phyloP scores from a whole-genome alignment of 1,139 yeast genomes.

The Suhomyces maxii region DNA sequence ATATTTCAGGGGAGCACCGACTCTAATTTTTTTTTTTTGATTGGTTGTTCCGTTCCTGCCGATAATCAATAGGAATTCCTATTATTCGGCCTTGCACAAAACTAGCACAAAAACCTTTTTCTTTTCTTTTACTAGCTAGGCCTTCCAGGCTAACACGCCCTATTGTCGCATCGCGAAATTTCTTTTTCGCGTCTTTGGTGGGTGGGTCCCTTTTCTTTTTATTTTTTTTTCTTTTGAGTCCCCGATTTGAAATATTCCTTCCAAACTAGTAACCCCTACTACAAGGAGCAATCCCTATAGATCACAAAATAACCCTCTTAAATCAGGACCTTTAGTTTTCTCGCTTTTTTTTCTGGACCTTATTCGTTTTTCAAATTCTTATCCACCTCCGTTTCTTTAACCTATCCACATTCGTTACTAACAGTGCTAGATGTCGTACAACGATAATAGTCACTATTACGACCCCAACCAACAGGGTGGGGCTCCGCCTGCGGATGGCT shows the following conservation, averaged over 20 bases:
- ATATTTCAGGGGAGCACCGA: too few species aligned
- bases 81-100: too few species aligned
- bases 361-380: conserved; percentile 1
- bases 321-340: conserved; percentile 11
- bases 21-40: not conserved
- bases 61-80: not conserved
- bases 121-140: too few species aligned
- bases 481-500: conserved; percentile 38
- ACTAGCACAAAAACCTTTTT: too few species aligned
- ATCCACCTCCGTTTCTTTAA: conserved; percentile 7
- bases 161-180: conserved; percentile 6
- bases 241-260: conserved; percentile 9
- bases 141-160: conserved; percentile 2
- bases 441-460: conserved; percentile 50
- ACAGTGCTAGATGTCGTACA: conserved; percentile 46
- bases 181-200: conserved; percentile 11
- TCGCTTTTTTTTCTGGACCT: conserved; percentile 7
- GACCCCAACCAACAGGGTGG: conserved; percentile 46
- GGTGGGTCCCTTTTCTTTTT: conserved; percentile 8
- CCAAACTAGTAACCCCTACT: conserved; percentile 10
- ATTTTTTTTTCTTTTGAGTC: not conserved
- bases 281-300: conserved; percentile 10
- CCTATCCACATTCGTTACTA: conserved; percentile 11
- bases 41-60: conserved; percentile 6
- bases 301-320: conserved; percentile 7